Evolutionary conservation across 768 basidiomycete species (phyloP).

Genomic region (Galerina sulciceps): DNA sequence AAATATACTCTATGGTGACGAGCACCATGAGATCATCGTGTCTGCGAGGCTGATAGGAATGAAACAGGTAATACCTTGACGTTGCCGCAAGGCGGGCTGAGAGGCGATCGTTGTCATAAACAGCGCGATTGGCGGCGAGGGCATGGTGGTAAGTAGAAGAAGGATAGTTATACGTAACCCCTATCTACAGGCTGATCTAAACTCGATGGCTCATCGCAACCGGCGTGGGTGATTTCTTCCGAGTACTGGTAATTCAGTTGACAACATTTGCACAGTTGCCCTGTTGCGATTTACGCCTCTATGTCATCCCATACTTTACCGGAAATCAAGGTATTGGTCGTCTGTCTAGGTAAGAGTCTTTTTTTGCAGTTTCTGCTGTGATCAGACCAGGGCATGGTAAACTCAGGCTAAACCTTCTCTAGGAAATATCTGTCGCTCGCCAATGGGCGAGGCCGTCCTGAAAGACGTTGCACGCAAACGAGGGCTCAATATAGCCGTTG

Average conservation of each 20-base stretch:
- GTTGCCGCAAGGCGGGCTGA: slow-evolving; percentile 74
- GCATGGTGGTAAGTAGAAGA: slow-evolving; percentile 44
- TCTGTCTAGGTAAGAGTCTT: slow-evolving; percentile 59
- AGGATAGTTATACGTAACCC: neutral
- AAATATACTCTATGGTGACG: slow-evolving; percentile 64
- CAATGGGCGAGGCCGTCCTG: slow-evolving; percentile 91
- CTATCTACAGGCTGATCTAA: slow-evolving; percentile 9
- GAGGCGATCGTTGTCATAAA: slow-evolving; percentile 91
- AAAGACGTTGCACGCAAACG: slow-evolving; percentile 68
- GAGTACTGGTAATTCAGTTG: neutral
- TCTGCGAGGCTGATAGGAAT: neutral
- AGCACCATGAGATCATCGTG: neutral
- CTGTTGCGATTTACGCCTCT: neutral
- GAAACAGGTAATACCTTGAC: slow-evolving; percentile 59
- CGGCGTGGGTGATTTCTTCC: too few relatives aligned
- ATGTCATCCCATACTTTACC: slow-evolving; percentile 30
- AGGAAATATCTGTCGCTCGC: slow-evolving; percentile 89
- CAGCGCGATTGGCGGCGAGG: slow-evolving; percentile 81
- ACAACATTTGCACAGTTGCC: neutral
- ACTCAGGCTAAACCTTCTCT: slow-evolving; percentile 6
- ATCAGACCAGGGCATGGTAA: neutral
- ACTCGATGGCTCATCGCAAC: neutral
- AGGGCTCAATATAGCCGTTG: slow-evolving; percentile 69
- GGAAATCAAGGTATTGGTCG: slow-evolving; percentile 64
- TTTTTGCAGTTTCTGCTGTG: neutral